Percentiles rank a stretch among this genome's conserved stretches.
phyloP scores from a whole-genome alignment of 129 eudicot species.

The Silybum marianum region DNA sequence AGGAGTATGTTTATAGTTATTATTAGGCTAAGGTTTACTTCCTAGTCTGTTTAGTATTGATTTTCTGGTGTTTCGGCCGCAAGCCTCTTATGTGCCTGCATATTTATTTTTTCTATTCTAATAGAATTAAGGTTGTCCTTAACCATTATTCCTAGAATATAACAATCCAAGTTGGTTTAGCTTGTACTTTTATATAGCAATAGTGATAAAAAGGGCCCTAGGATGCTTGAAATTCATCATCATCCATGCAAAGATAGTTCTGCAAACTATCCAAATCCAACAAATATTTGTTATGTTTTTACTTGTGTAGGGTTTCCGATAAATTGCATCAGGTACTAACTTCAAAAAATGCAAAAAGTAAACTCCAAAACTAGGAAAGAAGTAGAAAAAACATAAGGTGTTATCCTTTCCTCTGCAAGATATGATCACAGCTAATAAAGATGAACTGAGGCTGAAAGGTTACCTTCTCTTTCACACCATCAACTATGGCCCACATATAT shows the following conservation, averaged over 20 bases:
- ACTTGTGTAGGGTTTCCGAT: background rate
- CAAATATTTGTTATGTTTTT: background rate
- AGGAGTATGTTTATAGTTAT: background rate
- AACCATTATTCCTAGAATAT: background rate
- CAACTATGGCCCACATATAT: constrained; percentile 97
- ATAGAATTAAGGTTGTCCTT: background rate
- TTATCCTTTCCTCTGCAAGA: too few species aligned
- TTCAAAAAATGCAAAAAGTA: background rate
- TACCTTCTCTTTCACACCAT: constrained; percentile 99
- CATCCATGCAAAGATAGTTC: background rate
- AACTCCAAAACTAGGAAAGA: background rate
- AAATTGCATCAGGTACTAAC: background rate
- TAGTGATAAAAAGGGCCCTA: background rate
- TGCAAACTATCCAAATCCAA: background rate
- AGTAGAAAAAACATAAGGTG: background rate
- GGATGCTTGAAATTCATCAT: background rate
- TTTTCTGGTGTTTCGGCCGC: background rate
- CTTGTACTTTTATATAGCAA: background rate
- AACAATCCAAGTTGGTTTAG: background rate
- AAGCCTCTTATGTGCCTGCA: background rate
- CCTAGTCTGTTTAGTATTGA: too few species aligned
- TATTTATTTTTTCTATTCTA: background rate
- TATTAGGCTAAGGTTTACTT: background rate
- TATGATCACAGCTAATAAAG: too few species aligned
- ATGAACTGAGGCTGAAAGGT: constrained; percentile 3